Base-by-base conservation (phyloP, 2,329 filamentous ascomycete species). In the Cyphellophora attinorum region DNA sequence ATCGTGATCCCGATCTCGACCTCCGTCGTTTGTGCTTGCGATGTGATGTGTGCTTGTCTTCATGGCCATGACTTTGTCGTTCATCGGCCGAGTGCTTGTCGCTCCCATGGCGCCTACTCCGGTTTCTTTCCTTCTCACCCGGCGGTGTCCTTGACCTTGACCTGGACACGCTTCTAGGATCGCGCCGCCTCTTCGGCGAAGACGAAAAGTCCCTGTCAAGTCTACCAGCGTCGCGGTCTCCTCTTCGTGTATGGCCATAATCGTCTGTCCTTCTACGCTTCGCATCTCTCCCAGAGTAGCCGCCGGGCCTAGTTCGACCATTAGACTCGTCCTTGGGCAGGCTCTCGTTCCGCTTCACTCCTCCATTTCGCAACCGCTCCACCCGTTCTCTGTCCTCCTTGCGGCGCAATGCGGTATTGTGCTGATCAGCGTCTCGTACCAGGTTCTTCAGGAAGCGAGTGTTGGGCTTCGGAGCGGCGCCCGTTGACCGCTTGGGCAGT, bases 391-490 rank as follows among this genome's bases (percentile, higher is more conserved):
- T 76, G 16, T 79, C 78, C 56, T 96, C 89, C 52, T 80, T 93
- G 1, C 82, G 84, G 12, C 85, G 74, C 18, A 96, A 67, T 1
- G 85, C 82, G 15, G 82, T 77, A 69, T 98, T 98, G 60, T 98
- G 89, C 35, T 61, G 81, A 49, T 93, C 82, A 6, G 85, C 93
- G 47, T 91, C 82, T 44, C 80, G 81, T 42, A 98, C 85, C 37
- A 96, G 83, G 51, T 91, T 81, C 38, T 79, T 79, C 27, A 98
- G 64, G 54, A 96, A 96, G 19, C 82, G 74, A 0, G 84, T 95
- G 51, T 98, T 96, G 3, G 89, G 88, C 55, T 89, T 95, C 1
- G 84, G 85, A 44, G 71, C 74, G 34, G 79, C 74, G 47, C 73
- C 72, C 29, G 72, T 60, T 38, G 78, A 74, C 71, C 67, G 68